Conservation (phyloP, 2,329 filamentous ascomycete species). For the Aaosphaeria pasadenensis region DNA sequence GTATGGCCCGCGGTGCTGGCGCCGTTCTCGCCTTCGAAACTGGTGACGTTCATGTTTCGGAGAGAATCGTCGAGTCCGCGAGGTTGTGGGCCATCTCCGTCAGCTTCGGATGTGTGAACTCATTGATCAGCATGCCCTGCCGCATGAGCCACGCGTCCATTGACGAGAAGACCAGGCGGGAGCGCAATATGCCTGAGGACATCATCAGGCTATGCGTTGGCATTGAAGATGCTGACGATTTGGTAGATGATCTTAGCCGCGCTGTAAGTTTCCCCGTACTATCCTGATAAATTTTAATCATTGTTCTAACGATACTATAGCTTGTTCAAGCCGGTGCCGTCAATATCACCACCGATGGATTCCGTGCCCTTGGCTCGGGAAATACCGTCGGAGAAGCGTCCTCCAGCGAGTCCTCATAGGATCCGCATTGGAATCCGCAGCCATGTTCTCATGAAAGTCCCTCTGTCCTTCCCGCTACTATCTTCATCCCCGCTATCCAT, state of each 20-base stretch:
- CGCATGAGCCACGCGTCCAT: conserved; percentile 99
- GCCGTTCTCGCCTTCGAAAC: conserved; percentile 97
- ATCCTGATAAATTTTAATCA: background rate
- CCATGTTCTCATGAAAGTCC: no score
- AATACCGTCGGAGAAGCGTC: conserved; percentile 1
- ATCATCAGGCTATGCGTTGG: conserved; percentile 94
- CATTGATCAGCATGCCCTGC: conserved; percentile 98
- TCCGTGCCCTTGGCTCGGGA: conserved; percentile 56
- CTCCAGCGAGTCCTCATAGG: conserved; percentile 5
- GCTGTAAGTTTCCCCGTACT: conserved; percentile 63
- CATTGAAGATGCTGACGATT: conserved; percentile 87
- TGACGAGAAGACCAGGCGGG: conserved; percentile 80
- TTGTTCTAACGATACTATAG: conserved; percentile 18
- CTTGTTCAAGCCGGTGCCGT: conserved; percentile 94
- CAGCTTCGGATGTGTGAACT: conserved; percentile 97
- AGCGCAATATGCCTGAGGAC: conserved; percentile 82
- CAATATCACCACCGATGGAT: conserved; percentile 77
- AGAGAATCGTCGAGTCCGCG: conserved; percentile 91
- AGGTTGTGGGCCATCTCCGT: conserved; percentile 93
- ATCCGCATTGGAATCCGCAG: conserved; percentile 7
- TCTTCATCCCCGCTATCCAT: background rate
- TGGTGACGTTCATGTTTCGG: conserved; percentile 75
- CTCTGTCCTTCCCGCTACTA: background rate
- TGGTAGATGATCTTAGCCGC: conserved; percentile 88
- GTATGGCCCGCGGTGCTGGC: conserved; percentile 89